A percentile compares a stretch with the other conserved stretches of the same genome.
phyloP scores from a whole-genome alignment of 1,284 basidiomycete species.

The Sanguinoderma infundibulare region DNA sequence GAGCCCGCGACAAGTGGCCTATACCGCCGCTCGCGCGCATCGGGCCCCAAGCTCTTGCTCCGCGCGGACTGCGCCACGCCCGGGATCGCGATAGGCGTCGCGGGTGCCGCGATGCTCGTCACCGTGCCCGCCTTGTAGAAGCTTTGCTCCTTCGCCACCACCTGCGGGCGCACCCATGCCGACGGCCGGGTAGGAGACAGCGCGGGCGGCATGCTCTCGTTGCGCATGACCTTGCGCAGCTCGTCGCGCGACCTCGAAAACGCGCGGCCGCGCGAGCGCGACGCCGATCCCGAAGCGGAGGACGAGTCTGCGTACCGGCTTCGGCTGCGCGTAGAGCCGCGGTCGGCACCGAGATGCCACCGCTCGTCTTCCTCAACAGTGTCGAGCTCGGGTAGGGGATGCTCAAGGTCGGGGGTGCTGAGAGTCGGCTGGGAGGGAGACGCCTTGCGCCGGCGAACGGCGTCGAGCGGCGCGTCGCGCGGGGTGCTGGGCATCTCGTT shows the following conservation, averaged over 20 bases:
- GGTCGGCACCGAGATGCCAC: slow-evolving; percentile 16
- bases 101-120: slow-evolving; percentile 10
- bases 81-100: slow-evolving; percentile 23
- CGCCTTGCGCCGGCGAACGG: slow-evolving; percentile 24
- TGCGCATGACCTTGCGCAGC: slow-evolving; percentile 16
- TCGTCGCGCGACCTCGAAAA: slow-evolving; percentile 23
- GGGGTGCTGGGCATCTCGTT: slow-evolving; percentile 27
- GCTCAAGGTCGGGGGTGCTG: slow-evolving; percentile 15
- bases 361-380: slow-evolving; percentile 20
- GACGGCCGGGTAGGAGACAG: slow-evolving; percentile 16
- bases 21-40: slow-evolving; percentile 1
- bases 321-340: slow-evolving; percentile 7
- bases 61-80: slow-evolving; percentile 9
- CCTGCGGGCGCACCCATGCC: slow-evolving; percentile 15
- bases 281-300: slow-evolving; percentile 9
- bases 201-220: slow-evolving; percentile 32
- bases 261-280: slow-evolving; percentile 13
- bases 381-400: slow-evolving; percentile 14
- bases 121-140: slow-evolving; percentile 8
- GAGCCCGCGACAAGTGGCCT: slow-evolving; percentile 1
- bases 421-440: slow-evolving; percentile 10
- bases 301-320: slow-evolving; percentile 7
- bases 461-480: slow-evolving; percentile 22
- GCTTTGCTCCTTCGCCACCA: not conserved
- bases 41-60: slow-evolving; percentile 21